These are phyloP conservation scores for Cyberlindnera xylosilytica DNA, from an alignment of 805 yeast genomes.

Conservation along the genomic window DNA sequence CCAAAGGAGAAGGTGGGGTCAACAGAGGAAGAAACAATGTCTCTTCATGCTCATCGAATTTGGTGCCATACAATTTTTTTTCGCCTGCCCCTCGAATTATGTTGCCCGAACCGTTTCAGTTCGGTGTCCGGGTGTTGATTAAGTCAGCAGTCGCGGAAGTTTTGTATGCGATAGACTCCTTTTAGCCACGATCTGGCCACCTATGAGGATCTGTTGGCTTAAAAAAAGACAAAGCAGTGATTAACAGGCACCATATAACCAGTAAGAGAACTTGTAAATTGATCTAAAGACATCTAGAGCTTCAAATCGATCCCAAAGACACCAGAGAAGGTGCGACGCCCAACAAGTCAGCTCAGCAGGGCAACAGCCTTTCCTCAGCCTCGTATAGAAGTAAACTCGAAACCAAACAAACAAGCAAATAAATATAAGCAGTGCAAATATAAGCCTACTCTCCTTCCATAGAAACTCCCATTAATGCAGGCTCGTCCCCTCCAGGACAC, in stretches of 20 bases:
- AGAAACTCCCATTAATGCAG: neutral
- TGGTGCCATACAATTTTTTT: slow-evolving; percentile 11
- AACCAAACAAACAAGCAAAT: neutral
- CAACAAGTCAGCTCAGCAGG: neutral
- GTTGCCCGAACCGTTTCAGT: neutral
- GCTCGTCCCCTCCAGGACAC: neutral
- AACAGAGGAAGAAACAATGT: neutral
- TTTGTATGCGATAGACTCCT: too few species aligned
- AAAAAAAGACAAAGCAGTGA: too few species aligned
- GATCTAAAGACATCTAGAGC: too few species aligned
- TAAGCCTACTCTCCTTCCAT: neutral
- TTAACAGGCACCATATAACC: too few species aligned
- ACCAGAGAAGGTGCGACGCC: neutral
- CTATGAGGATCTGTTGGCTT: too few species aligned
- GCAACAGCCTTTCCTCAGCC: too few species aligned
- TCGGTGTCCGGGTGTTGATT: neutral
- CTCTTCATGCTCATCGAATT: slow-evolving; percentile 1
- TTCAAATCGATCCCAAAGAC: too few species aligned
- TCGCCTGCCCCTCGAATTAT: neutral
- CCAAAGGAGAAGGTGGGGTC: neutral
- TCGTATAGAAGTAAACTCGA: neutral
- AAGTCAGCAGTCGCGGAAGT: neutral
- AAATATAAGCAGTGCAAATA: neutral
- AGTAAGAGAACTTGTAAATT: too few species aligned
- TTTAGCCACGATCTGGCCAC: neutral